Percentiles rank a stretch among this genome's conserved stretches.
Conservation (phyloP, 176 grass and related monocot genomes). For the Tillandsia fasciculata region DNA sequence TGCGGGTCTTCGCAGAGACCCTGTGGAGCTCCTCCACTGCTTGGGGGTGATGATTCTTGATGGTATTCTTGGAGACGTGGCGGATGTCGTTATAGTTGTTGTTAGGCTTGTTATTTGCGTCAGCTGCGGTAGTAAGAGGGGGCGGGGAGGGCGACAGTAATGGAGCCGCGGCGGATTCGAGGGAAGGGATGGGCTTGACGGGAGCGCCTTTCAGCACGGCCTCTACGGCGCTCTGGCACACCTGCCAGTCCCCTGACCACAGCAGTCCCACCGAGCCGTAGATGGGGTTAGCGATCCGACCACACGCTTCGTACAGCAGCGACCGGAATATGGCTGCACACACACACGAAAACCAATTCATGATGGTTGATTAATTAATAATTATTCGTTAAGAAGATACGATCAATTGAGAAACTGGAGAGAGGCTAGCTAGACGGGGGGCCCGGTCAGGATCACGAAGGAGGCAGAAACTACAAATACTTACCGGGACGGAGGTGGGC, state of each 20-base stretch:
- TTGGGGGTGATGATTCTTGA: constrained; percentile 9
- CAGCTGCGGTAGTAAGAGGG: not conserved
- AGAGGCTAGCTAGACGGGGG: not conserved
- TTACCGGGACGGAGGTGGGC: constrained; percentile 35
- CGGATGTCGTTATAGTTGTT: constrained; percentile 37
- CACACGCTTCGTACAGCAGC: constrained; percentile 44
- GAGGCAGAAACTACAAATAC: too few relatives aligned
- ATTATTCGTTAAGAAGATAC: too few relatives aligned
- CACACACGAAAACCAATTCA: too few relatives aligned
- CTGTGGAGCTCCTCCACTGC: constrained; percentile 19
- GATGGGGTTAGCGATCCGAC: constrained; percentile 52
- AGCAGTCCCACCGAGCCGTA: constrained; percentile 55
- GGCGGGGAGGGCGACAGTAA: not conserved
- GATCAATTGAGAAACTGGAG: not conserved
- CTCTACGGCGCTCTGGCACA: constrained; percentile 55
- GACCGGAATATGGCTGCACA: constrained; percentile 33
- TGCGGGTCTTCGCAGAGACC: constrained; percentile 22
- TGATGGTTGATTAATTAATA: too few relatives aligned
- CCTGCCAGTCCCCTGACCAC: constrained; percentile 44
- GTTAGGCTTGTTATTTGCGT: not conserved
- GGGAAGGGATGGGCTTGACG: constrained; percentile 30
- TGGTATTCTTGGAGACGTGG: constrained; percentile 28
- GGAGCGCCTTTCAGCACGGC: constrained; percentile 50
- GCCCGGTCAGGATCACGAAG: not conserved
- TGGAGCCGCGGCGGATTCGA: constrained; percentile 7